Evolutionary conservation across 2,329 filamentous ascomycete species (phyloP).

Genomic region (Helotiales sp.): DNA sequence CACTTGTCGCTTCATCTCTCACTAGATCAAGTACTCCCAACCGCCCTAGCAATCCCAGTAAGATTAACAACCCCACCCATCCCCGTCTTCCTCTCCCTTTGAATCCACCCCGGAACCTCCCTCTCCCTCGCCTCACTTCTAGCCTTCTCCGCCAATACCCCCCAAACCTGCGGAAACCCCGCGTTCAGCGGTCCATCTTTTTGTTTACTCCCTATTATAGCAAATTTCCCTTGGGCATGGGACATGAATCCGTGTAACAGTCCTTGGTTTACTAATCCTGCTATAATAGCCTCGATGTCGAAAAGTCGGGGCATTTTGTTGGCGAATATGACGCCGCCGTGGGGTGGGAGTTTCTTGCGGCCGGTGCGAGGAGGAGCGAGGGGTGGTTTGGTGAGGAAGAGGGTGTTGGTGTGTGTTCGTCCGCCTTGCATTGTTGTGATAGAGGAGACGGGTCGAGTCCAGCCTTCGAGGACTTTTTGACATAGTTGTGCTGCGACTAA

Average conservation of each 20-base stretch:
- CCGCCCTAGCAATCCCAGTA: conserved; percentile 51
- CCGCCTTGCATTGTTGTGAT: conserved; percentile 28
- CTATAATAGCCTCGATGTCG: conserved; percentile 76
- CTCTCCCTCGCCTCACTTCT: conserved; percentile 50
- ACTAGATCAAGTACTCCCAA: conserved; percentile 35
- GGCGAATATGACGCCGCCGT: conserved; percentile 63
- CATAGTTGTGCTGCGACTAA: conserved; percentile 63
- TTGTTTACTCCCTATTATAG: conserved; percentile 75
- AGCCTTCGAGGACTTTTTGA: conserved; percentile 64
- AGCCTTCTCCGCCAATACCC: conserved; percentile 63
- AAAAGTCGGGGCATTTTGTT: conserved; percentile 58
- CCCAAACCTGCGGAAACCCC: conserved; percentile 76
- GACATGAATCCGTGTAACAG: conserved; percentile 83
- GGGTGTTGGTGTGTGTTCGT: conserved; percentile 47
- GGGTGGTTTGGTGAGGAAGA: conserved; percentile 47
- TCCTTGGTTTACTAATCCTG: conserved; percentile 76
- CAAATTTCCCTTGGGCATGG: conserved; percentile 74
- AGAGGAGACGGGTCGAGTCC: conserved; percentile 37
- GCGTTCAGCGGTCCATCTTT: conserved; percentile 63
- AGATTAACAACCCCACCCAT: conserved; percentile 58
- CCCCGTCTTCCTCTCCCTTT: conserved; percentile 37
- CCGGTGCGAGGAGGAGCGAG: conserved; percentile 45
- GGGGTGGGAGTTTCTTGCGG: conserved; percentile 50
- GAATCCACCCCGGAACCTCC: conserved; percentile 76
- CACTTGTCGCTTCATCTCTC: background rate